Evolutionary conservation across 139 green algal genomes (phyloP), one percentile per base, ranked within the genome.

Genomic region (Closterium sp.): DNA sequence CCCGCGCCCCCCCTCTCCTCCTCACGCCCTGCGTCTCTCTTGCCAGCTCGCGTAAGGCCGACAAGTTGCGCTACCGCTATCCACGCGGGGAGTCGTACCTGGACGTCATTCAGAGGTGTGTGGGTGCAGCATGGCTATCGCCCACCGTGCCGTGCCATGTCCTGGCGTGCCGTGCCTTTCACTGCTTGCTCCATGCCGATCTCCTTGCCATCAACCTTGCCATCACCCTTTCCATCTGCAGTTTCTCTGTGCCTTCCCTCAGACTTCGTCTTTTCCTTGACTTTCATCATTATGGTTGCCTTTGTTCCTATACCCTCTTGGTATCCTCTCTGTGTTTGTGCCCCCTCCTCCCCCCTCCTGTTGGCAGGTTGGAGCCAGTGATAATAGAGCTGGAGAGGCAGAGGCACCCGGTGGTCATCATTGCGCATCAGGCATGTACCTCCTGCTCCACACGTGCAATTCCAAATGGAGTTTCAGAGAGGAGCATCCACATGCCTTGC

Each of bases 31-130:
- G 2, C 23, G 0, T 66, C 43, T 28, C 1, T 25, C 43, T 2
- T 25, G 12, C 12, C 43, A 92, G 89, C 12, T 85, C 89, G 30
- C 81, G 89, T 28, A 93, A 93, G 36, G 25, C 34, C 84, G 90
- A 93, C 90, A 93, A 93, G 86, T 33, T 93, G 91, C 86, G 91
- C 21, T 94, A 96, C 88, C 91, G 94, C 4, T 96, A 96, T 43
- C 94, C 94, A 30, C 89, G 94, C 10, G 94, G 94, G 9, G 94
- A 96, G 90, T 95, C 93, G 10, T 96, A 96, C 90, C 83, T 96
- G 34, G 94, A 96, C 85, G 92, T 96, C 85, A 94, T 96, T n/a
- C 64, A 90, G n/a, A 90, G 94, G 89, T 92, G 19, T 33, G 76
- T 81, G 5, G n/a, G n/a, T n/a, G n/a, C n/a, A n/a, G n/a, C 64